These are phyloP conservation scores for Arthrobotrys sinensis DNA, from an alignment of 2,329 filamentous ascomycete species.

Conservation along the genomic window DNA sequence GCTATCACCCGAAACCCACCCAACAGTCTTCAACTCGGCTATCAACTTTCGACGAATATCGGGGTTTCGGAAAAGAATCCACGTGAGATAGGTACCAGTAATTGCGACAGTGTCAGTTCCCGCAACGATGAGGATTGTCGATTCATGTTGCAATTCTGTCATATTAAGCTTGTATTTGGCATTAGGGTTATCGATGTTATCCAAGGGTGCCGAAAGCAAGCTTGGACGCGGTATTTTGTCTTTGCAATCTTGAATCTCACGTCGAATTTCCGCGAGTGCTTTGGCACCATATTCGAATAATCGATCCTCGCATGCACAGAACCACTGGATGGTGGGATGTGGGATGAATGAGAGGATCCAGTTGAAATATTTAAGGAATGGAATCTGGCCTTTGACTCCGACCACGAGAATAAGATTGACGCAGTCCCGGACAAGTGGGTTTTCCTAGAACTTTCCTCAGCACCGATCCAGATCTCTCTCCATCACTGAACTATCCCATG, in stretches of 20 bases:
- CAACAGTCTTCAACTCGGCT: not conserved
- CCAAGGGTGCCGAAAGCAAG: slow-evolving; percentile 17
- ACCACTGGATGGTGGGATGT: slow-evolving; percentile 17
- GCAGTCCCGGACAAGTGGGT: slow-evolving; percentile 20
- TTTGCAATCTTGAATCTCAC: slow-evolving; percentile 15
- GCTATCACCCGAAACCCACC: not conserved
- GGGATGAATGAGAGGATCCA: slow-evolving; percentile 9
- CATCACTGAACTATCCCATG: too few species aligned
- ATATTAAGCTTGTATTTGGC: slow-evolving; percentile 20
- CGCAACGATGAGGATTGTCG: slow-evolving; percentile 1
- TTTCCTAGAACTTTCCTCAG: too few species aligned
- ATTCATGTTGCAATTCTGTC: slow-evolving; percentile 3
- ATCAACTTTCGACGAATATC: slow-evolving; percentile 13
- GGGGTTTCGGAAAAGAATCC: slow-evolving; percentile 10
- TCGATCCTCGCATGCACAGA: slow-evolving; percentile 7
- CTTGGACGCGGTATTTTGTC: slow-evolving; percentile 21
- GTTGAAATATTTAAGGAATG: not conserved
- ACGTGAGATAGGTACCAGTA: not conserved
- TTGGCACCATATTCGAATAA: slow-evolving; percentile 13
- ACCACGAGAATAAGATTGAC: not conserved
- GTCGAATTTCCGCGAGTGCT: not conserved
- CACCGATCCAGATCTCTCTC: too few species aligned
- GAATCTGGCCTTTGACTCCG: slow-evolving; percentile 9
- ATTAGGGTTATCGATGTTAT: slow-evolving; percentile 26
- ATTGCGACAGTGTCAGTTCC: slow-evolving; percentile 12